These are phyloP conservation scores for Hyphopichia pseudoburtonii DNA, from an alignment of 1,139 yeast genomes.

Conservation along the genomic window DNA sequence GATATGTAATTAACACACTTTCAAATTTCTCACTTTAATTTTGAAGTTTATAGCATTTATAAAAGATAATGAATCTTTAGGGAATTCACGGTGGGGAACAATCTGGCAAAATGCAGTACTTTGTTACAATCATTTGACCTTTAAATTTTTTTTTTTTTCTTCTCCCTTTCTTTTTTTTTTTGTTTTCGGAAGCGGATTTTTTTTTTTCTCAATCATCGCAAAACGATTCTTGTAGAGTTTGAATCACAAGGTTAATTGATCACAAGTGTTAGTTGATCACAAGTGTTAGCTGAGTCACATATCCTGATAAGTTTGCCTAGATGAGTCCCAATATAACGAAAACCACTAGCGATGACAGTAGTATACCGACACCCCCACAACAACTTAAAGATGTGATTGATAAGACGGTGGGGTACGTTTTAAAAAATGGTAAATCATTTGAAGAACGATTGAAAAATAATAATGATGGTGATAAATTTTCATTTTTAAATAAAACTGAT, in stretches of 20 bases:
- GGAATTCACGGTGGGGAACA: not conserved
- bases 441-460: slow-evolving; percentile 59
- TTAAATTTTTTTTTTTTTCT: not conserved
- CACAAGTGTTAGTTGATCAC: no score
- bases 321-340: no score
- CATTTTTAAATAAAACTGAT: slow-evolving; percentile 56
- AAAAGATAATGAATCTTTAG: not conserved
- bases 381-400: slow-evolving; percentile 59
- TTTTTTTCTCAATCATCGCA: not conserved
- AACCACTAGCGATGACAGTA: no score
- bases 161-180: no score
- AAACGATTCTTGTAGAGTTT: no score
- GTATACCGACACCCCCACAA: slow-evolving; percentile 45
- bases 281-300: no score
- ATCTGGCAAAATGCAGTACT: not conserved
- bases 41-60: not conserved
- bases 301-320: no score
- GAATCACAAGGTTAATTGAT: no score
- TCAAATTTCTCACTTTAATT: no score
- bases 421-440: slow-evolving; percentile 65
- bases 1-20: no score
- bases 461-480: slow-evolving; percentile 53
- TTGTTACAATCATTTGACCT: not conserved
- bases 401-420: slow-evolving; percentile 72
- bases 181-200: not conserved